Base-by-base conservation (phyloP, 768 basidiomycete species). In the Lentinula detonsa region DNA sequence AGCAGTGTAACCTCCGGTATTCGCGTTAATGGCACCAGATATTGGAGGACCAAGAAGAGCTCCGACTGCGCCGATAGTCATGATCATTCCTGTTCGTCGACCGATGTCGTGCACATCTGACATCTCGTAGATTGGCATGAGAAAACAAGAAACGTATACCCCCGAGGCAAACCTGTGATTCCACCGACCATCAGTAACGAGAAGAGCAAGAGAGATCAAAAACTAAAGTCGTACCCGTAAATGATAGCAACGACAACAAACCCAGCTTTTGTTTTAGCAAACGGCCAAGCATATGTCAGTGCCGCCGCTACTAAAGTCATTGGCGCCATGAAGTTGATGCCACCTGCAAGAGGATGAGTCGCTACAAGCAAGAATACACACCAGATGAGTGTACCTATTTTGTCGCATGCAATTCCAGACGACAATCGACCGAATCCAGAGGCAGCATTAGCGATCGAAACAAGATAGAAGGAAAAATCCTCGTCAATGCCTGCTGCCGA, bases 281-380 rank as follows among this genome's bases (percentile, higher is more conserved):
- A 86, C 1, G 91, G 91, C 92, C 91, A 93, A 3, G 75, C 75
- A 64, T 84, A 85, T 0, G 90, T 90, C 50, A 86, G 66, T 28
- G 84, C 69, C 0, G 80, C 87, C 0, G 86, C 83, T 1, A 81
- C 43, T 16, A 78, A 57, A 0, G 83, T 86, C 35, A 85, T 83
- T 0, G 89, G 86, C 8, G 79, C 80, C 78, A 91, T 86, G 35
- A 88, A 74, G 63, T 87, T 91, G 64, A 91, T 75, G 0, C 83
- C 70, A n/a, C 91, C 91, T 86, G 54, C 15, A 1, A 18, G 10
- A 56, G 52, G 57, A 21, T 45, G n/a, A 43, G 13, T 37, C 35
- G 42, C 50, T 18, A 33, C 1, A 40, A 11, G 46, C 28, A 40
- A 50, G 11, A 54, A 34, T 49, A 11, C 11, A 18, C 31, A 15